Base-by-base conservation (phyloP, 257 asterid genomes). In the Solanum virginianum region DNA sequence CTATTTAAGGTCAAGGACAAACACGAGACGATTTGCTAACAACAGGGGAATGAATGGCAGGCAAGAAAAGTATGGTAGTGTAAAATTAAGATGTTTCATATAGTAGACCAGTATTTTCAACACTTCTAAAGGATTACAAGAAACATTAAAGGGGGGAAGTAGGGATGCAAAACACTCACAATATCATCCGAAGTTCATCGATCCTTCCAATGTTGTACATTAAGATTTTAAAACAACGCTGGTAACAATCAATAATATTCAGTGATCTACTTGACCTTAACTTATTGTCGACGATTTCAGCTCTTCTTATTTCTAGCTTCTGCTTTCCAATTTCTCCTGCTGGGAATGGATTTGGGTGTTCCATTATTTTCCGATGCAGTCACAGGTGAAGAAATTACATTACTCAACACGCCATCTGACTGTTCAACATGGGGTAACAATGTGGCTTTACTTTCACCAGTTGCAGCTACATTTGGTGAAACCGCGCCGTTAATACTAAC, bases 271-370 rank as follows among this genome's bases (percentile, higher is more conserved):
- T 51, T 51, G n/a, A 77, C 47, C 69, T 12, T 49, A 24, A 63
- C 39, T 36, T 63, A 43, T 2, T 36, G 26, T 56, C 14, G 59
- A 77, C 80, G 24, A 55, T 83, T 71, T 89, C 83, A 91, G 71
- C 71, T 84, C 87, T 90, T 95, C 92, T 89, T 95, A 86, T 90
- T 94, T 89, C 99, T 92, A 83, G 99, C 99, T 87, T 95, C 99
- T 60, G 91, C 93, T 90, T 95, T 95, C 99, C 99, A 95, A 84
- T 95, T 91, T 86, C 98, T 92, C 81, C 94, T 87, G 88, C 93
- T 85, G 63, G 87, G 89, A 49, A 70, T 88, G 63, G 85, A 86
- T 70, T 84, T 89, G 0, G 80, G 90, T 26, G 87, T 84, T 87
- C 84, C 91, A 80, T 60, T 85, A 72, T 60, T 87, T 77, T 86